Conservation (phyloP, 2,329 filamentous ascomycete genomes). For the Daldinia sp. region DNA sequence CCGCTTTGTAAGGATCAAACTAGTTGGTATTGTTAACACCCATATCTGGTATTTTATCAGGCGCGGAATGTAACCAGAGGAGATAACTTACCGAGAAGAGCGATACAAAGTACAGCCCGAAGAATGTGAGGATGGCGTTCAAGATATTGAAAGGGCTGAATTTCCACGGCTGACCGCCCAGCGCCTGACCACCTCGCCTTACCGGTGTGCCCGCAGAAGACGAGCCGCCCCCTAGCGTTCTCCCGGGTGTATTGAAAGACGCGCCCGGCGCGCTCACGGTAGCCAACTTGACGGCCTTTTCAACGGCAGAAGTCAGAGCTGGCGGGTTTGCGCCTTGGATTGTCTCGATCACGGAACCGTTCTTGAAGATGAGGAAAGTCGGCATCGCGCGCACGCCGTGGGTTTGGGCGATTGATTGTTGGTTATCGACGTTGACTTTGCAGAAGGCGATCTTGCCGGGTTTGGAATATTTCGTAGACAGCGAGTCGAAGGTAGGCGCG, state of each 20-base stretch:
- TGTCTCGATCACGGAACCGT: slow-evolving; percentile 77
- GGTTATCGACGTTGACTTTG: slow-evolving; percentile 90
- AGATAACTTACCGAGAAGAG: slow-evolving; percentile 67
- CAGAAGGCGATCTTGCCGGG: slow-evolving; percentile 87
- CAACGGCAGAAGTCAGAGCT: slow-evolving; percentile 80
- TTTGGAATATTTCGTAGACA: slow-evolving; percentile 82
- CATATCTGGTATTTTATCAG: background rate
- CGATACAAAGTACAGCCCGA: slow-evolving; percentile 71
- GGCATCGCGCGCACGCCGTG: slow-evolving; percentile 91
- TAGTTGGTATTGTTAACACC: slow-evolving; percentile 55
- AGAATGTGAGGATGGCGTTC: slow-evolving; percentile 64
- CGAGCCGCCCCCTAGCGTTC: slow-evolving; percentile 64
- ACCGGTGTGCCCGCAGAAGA: slow-evolving; percentile 33
- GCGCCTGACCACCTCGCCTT: slow-evolving; percentile 39
- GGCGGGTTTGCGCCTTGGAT: slow-evolving; percentile 85
- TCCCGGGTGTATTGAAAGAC: slow-evolving; percentile 66
- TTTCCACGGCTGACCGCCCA: slow-evolving; percentile 43
- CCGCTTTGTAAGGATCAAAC: slow-evolving; percentile 72
- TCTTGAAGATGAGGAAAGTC: slow-evolving; percentile 92
- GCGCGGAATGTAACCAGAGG: background rate
- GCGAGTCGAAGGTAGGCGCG: slow-evolving; percentile 86
- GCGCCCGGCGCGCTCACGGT: slow-evolving; percentile 58
- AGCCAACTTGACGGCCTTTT: slow-evolving; percentile 72
- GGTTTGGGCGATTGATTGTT: slow-evolving; percentile 79
- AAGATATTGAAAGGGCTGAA: slow-evolving; percentile 60